Conservation (phyloP, 345 rosid species). For the Garcia nutans region DNA sequence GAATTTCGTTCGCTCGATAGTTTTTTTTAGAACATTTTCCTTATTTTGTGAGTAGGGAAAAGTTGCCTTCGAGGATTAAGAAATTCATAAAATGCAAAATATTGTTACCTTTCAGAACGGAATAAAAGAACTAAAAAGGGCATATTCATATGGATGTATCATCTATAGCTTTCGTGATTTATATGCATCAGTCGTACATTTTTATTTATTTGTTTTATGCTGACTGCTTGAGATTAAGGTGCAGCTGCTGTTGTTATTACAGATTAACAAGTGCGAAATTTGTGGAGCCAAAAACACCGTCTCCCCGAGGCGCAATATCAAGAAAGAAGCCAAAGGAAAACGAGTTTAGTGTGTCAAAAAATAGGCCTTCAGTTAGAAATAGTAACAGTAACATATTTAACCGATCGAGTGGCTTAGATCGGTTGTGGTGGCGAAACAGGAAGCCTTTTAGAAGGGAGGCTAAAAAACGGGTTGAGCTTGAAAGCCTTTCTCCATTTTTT, state of each 20-base stretch:
- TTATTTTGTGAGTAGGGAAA: neutral
- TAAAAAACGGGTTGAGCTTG: constrained; percentile 47
- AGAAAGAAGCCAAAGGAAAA: constrained; percentile 20
- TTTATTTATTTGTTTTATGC: neutral
- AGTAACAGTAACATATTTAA: neutral
- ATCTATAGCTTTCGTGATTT: no score
- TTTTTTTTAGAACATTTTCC: no score
- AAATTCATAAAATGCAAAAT: no score
- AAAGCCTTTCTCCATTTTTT: constrained; percentile 52
- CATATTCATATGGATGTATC: neutral
- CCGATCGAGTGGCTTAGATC: constrained; percentile 33
- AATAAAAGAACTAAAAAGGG: neutral
- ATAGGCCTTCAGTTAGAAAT: constrained; percentile 14
- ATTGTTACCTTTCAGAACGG: no score
- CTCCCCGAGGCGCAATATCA: constrained; percentile 35
- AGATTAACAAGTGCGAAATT: constrained; percentile 34
- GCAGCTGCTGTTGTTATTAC: constrained; percentile 10
- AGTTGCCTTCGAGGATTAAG: neutral
- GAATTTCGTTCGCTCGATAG: no score
- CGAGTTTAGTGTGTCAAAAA: constrained; percentile 16
- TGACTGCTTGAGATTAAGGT: constrained; percentile 7
- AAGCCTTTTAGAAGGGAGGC: constrained; percentile 70
- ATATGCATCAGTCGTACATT: neutral
- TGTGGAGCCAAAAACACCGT: constrained; percentile 63
- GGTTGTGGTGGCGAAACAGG: constrained; percentile 59